These are phyloP conservation scores for Choanephora cucurbitarum DNA, from an alignment of 371 early-diverging fungal genomes.

Conservation along the genomic window DNA sequence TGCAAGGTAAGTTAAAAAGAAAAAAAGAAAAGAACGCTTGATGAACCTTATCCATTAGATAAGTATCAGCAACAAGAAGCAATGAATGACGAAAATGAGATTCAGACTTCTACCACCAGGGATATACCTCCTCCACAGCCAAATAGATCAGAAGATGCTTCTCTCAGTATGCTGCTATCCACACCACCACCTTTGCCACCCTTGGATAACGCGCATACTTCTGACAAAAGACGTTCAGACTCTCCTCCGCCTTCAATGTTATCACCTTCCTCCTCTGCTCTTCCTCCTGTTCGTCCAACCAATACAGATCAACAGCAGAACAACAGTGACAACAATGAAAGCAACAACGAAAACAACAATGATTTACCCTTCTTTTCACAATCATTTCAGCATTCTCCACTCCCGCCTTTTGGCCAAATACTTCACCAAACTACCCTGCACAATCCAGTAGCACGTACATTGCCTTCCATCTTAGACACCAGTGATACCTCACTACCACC, in stretches of 20 bases:
- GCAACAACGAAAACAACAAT: not conserved
- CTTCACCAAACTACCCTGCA: not conserved
- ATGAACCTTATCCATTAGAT: not conserved
- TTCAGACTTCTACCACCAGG: no score
- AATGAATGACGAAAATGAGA: not conserved
- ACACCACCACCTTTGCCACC: constrained; percentile 12
- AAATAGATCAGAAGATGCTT: constrained; percentile 2
- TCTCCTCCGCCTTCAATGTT: constrained; percentile 4
- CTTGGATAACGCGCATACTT: not conserved
- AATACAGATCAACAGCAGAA: not conserved
- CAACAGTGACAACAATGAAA: not conserved
- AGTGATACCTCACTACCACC: constrained; percentile 4
- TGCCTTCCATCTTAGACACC: not conserved
- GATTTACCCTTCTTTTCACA: not conserved
- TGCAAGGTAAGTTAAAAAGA: constrained; percentile 21
- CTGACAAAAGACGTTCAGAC: constrained; percentile 2
- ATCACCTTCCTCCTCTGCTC: not conserved
- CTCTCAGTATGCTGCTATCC: constrained; percentile 15
- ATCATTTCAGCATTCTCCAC: not conserved
- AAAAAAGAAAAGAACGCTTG: not conserved
- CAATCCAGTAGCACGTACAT: not conserved
- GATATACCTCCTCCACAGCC: not conserved
- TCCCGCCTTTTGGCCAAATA: not conserved
- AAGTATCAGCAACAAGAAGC: constrained; percentile 1
- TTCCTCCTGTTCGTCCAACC: not conserved